These are phyloP conservation scores for Mrakiaceae sp. DNA, from an alignment of 1,284 basidiomycete species.

Conservation along the genomic window DNA sequence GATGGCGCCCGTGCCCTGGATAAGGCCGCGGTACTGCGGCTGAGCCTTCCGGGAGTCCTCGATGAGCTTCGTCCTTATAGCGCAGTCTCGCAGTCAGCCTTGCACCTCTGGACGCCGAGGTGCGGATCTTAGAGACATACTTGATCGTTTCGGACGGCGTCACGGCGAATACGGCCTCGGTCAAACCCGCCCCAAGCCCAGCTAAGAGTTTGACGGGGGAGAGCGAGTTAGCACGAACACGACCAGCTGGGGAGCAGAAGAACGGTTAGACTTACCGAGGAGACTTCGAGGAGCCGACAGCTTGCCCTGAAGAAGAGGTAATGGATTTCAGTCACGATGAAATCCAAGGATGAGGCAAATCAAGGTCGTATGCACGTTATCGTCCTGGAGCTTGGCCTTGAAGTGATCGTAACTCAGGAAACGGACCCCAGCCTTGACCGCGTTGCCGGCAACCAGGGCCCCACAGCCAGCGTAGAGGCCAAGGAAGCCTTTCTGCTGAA, in stretches of 20 bases:
- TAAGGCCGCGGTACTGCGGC: conserved; percentile 76
- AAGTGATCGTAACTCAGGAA: conserved; percentile 93
- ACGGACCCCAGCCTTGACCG: conserved; percentile 82
- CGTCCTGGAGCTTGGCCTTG: conserved; percentile 71
- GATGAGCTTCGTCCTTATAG: conserved; percentile 82
- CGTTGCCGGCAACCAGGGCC: conserved; percentile 80
- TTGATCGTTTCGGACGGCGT: conserved; percentile 98
- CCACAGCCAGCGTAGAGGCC: conserved; percentile 79
- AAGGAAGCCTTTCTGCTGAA: conserved; percentile 56
- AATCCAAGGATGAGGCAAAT: too few species aligned
- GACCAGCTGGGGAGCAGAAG: not conserved
- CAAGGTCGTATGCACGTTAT: conserved; percentile 46
- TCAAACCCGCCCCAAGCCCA: conserved; percentile 88
- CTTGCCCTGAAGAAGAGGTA: conserved; percentile 53
- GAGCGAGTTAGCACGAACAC: not conserved
- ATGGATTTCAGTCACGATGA: too few species aligned
- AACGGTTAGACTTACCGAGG: conserved; percentile 44
- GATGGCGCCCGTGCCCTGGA: conserved; percentile 75
- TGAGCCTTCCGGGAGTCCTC: conserved; percentile 78
- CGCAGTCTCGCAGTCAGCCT: too few species aligned
- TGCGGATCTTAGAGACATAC: conserved; percentile 40
- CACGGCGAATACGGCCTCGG: conserved; percentile 86
- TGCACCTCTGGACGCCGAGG: not conserved
- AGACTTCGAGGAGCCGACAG: conserved; percentile 73
- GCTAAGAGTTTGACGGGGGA: conserved; percentile 40